Evolutionary conservation across 1,284 basidiomycete species (phyloP), one percentile per base, ranked within the genome.

Genomic region (Vanrija sp.): DNA sequence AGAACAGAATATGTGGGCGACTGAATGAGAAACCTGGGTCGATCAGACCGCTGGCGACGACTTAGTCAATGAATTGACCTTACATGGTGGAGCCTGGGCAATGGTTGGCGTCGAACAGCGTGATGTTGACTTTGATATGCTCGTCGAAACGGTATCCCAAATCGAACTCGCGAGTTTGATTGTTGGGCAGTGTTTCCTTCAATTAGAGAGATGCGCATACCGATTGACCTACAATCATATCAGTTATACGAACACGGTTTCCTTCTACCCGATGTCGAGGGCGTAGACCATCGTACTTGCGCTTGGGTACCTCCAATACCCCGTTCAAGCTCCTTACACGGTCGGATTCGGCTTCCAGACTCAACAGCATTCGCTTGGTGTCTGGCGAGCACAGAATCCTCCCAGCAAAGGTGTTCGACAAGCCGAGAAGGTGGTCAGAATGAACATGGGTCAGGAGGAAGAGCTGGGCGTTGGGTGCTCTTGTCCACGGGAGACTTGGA

Each of bases 71-170:
- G 21, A 56, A 8, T 9, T 2, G 34, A 28, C 40, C 84, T 46
- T 66, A 93, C 93, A 97, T 96, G 28, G 90, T 85, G 0, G 90
- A 86, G 0, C 94, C 94, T 10, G 91, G 91, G 72, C 92, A 96
- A 70, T 97, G 94, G 68, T 97, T 97, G 1, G 94, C 92, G 64
- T 94, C 88, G 15, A 97, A 77, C 3, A 90, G 80, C 0, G 91
- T 95, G 55, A 96, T 81, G 0, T 79, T 85, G 16, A 75, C 69
- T n/a, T 40, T 57, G 3, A 92, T 83, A 0, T 70, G 74, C 54
- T 86, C 49, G 1, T 63, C 67, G 21, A 62, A 43, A 3, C 63
- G 44, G 9, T 78, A 78, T 6, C 82, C 79, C 19, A 93, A 76
- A 18, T 85, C 82, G 43, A 86, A 80, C 34, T 73, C 63, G 0